Base-by-base conservation (phyloP, 2,329 filamentous ascomycete species). In the Botryotinia globosa region DNA sequence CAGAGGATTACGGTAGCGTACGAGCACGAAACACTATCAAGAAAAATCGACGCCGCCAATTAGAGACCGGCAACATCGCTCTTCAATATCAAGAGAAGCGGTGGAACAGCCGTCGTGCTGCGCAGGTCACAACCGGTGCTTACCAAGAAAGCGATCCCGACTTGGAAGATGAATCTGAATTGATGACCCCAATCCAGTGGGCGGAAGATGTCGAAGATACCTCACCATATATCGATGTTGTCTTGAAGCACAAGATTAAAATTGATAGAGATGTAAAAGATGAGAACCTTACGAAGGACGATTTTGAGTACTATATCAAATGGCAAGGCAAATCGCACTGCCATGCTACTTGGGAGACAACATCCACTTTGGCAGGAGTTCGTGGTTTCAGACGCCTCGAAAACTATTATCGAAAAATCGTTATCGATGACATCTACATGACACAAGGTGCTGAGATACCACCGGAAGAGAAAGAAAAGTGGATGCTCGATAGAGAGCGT, bases 301-400 rank as follows among this genome's bases (percentile, higher is more conserved):
- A 98, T 80, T 98, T 96, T 78, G 94, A 98, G 79, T 99, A 87
- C 78, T 88, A 91, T 82, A 94, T 99, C 82, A 99, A 99, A 84
- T 99, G 97, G 96, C 93, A 98, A 82, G 93, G 91, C 77, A 93
- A 94, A 82, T 97, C 96, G 18, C 94, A 99, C 81, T 91, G 97
- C 77, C 96, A 99, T 84, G 93, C 97, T 72, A 97, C 94, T 0
- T 99, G 96, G 95, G 94, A 98, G 82, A 91, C 90, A 0, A 91
- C 91, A 73, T 90, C 93, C 72, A 88, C 86, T 32, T 88, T 98
- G 42, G 87, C 89, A 37, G 88, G 90, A n/a, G 92, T 91, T 80
- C 93, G 93, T 75, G 95, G 96, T 74, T 91, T 91, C 76, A 92
- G 94, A 66, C 94, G 94, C 73, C 87, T 99, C 12, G 96, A 98